Conservation (phyloP, 2,329 filamentous ascomycete genomes). For the Penicillium polonicum region DNA sequence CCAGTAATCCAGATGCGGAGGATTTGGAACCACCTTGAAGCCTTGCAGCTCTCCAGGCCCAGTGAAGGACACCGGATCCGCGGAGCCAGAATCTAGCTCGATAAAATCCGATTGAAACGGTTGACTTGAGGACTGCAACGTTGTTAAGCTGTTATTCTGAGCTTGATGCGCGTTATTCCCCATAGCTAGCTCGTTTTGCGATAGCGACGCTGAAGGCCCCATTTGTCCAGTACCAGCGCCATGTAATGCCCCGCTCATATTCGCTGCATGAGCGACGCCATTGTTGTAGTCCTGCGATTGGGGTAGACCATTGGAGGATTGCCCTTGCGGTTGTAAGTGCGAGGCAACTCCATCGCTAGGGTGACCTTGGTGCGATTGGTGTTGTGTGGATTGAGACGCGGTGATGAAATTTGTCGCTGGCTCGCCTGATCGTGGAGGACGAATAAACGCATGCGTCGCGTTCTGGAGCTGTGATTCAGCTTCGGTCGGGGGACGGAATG, state of each 20-base stretch:
- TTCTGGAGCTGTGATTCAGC: constrained; percentile 22
- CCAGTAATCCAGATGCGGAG: constrained; percentile 68
- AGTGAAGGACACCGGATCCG: constrained; percentile 23
- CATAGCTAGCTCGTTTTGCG: constrained; percentile 12
- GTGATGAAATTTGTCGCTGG: constrained; percentile 17
- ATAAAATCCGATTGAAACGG: constrained; percentile 20
- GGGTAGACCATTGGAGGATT: not conserved
- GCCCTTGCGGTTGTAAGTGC: constrained; percentile 3
- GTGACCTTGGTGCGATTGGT: not conserved
- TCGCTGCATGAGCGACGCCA: not conserved
- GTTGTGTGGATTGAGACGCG: constrained; percentile 1
- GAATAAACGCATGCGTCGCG: constrained; percentile 14
- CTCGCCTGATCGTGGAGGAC: constrained; percentile 18
- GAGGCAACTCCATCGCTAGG: not conserved
- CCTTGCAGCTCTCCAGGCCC: constrained; percentile 28
- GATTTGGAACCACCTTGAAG: constrained; percentile 60
- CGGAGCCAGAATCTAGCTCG: constrained; percentile 11
- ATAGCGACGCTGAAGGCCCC: not conserved
- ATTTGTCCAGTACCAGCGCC: not conserved
- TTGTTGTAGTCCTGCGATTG: constrained; percentile 1
- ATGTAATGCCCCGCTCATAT: constrained; percentile 1
- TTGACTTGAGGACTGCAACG: constrained; percentile 20
- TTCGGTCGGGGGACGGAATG: constrained; percentile 28
- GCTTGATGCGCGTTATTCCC: constrained; percentile 11
- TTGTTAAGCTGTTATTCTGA: constrained; percentile 20